A percentile compares a stretch with the other conserved stretches of the same genome.
Evolutionary conservation across 345 rosid genomes (phyloP).

Genomic region (Citrus medica): DNA sequence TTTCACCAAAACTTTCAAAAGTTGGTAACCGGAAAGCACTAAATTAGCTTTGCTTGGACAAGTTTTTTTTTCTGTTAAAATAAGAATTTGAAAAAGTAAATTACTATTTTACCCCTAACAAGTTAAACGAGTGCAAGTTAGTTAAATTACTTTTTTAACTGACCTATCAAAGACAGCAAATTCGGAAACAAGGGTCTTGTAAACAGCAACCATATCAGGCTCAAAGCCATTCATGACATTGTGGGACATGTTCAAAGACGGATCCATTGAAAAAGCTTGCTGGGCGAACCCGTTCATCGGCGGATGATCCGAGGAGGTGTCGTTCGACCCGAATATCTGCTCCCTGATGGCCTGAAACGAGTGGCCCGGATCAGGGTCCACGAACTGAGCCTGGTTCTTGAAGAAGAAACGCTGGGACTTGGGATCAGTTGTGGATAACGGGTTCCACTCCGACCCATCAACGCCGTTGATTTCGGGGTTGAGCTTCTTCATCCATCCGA

Average conservation of each 20-base stretch:
- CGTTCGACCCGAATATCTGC: constrained; percentile 76
- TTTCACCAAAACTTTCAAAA: too few relatives aligned
- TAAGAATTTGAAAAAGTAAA: too few relatives aligned
- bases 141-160: too few relatives aligned
- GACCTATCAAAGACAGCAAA: constrained; percentile 89
- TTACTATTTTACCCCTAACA: background rate
- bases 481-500: constrained; percentile 94
- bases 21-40: too few relatives aligned
- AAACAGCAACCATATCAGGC: constrained; percentile 73
- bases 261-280: constrained; percentile 65
- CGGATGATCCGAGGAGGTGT: constrained; percentile 58
- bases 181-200: constrained; percentile 72
- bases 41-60: too few relatives aligned
- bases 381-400: constrained; percentile 55
- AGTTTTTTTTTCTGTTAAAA: too few relatives aligned
- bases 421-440: constrained; percentile 46
- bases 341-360: constrained; percentile 90
- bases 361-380: constrained; percentile 96
- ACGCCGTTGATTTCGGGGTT: constrained; percentile 88
- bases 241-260: constrained; percentile 47
- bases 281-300: constrained; percentile 93
- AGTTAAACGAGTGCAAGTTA: too few relatives aligned
- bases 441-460: constrained; percentile 63
- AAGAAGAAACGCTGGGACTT: constrained; percentile 38
- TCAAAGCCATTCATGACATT: constrained; percentile 81